Percentiles rank a stretch among this genome's conserved stretches.
These are phyloP conservation scores for Rhipidocladum racemiflorum DNA, from an alignment of 176 grass and related monocot genomes.

Conservation along the genomic window DNA sequence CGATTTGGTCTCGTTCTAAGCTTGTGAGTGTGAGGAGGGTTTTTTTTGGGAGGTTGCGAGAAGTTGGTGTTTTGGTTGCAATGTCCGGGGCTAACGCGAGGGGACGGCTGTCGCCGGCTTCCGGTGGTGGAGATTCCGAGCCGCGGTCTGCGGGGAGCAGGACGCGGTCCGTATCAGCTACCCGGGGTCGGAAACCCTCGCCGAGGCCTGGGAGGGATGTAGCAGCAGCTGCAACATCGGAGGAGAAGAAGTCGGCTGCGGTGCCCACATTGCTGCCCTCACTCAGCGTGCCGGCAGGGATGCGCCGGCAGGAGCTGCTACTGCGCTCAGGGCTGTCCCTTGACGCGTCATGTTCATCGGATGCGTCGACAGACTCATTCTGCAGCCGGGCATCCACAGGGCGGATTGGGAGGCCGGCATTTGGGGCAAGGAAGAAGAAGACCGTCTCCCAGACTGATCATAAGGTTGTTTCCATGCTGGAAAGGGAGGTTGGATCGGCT, in stretches of 20 bases:
- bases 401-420: conserved; percentile 59
- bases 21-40: not conserved
- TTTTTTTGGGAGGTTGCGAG: not conserved
- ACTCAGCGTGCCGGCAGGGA: conserved; percentile 35
- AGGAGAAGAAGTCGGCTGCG: conserved; percentile 39
- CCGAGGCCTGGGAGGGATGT: conserved; percentile 47
- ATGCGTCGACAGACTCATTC: conserved; percentile 86
- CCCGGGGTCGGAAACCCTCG: conserved; percentile 48
- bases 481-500: conserved; percentile 41
- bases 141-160: conserved; percentile 37
- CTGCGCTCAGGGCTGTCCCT: conserved; percentile 76
- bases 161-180: conserved; percentile 49
- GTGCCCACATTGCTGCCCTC: conserved; percentile 52
- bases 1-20: conserved; percentile 33
- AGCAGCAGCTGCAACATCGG: not conserved
- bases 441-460: conserved; percentile 36
- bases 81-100: conserved; percentile 47
- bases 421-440: conserved; percentile 51
- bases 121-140: conserved; percentile 40
- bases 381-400: conserved; percentile 95
- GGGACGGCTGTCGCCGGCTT: conserved; percentile 41
- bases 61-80: not conserved
- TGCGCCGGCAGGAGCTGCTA: conserved; percentile 77
- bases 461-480: conserved; percentile 44
- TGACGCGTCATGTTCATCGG: conserved; percentile 89